Evolutionary conservation across 2,329 filamentous ascomycete species (phyloP), one percentile per base, ranked within the genome.

Genomic region (Colletotrichum tabaci): DNA sequence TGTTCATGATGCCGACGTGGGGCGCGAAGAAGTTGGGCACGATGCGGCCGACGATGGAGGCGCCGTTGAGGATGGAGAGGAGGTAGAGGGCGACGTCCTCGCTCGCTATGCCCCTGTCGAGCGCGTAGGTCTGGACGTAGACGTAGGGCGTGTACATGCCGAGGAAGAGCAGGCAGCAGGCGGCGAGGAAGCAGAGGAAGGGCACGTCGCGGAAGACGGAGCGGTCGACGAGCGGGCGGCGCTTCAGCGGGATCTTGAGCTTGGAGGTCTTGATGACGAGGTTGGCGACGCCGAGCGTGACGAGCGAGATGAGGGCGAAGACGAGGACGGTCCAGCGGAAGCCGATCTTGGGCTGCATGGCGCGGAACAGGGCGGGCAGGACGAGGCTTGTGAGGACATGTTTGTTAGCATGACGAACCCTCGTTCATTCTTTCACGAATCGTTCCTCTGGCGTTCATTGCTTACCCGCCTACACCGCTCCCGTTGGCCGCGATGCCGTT

Each of bases 131-230:
- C 73, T 83, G 78, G 71, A 86, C 80, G 76, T 85, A 87, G 75
- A 84, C 87, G 77, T 87, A 86, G 1, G 84, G 81, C 52, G 85
- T 81, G 77, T 87, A 87, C 23, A 87, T 77, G 23, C 81, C 82
- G 73, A 86, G 76, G 74, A 86, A 87, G 42, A 76, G 75, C 50
- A 84, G 81, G 61, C 85, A 79, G 26, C 80, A 73, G 18, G 76
- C 84, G 12, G 77, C 47, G 9, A 77, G 76, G 66, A 83, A 82
- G 5, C 82, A 61, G 35, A 83, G 53, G 71, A 81, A 87, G 5
- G 82, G 78, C 2, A 74, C 57, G 63, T 87, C 85, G 42, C 72
- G 74, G 56, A 85, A 79, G 12, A 79, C 78, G 8, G 75, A 74
- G 5, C 67, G 73, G 64, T 82, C 78, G 55, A 80, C 50, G 52